Evolutionary conservation across 306 rosid species (phyloP), one percentile per base, ranked within the genome.

Genomic region (Parietaria judaica): DNA sequence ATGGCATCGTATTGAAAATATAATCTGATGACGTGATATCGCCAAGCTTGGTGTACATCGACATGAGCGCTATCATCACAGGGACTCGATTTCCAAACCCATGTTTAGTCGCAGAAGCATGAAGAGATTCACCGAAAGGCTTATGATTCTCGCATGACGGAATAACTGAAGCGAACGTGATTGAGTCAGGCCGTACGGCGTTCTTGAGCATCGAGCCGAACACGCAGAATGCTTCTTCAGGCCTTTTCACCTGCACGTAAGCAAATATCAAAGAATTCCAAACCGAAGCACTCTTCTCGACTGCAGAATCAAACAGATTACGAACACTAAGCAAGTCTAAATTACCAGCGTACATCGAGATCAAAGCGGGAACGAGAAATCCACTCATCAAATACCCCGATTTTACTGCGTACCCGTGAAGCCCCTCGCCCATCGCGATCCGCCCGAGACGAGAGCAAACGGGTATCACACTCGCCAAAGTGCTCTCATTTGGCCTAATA

Each of bases 231-330:
- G 80, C 71, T 43, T 54, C 61, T 5, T 44, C 6, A 8, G 73
- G 63, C 51, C 46, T 54, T 43, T 67, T 57, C 70, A 64, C 63
- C 57, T 52, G 80, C 39, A 67, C 54, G 47, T 71, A 63, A 14
- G 80, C 65, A 63, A 66, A 71, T 38, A 76, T 71, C 66, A 71
- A 52, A 48, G 80, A 66, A 63, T 71, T 76, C 80, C 73, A 71
- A 53, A 63, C 56, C 14, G 65, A 38, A 57, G 36, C 67, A 39
- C 58, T 67, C 50, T 57, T 76, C 37, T 52, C 60, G 10, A 23
- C 31, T 11, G 59, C 61, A 12, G 56, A 63, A 67, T 71, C 80
- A 63, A 76, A 76, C 67, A 76, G 53, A 11, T 59, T 63, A 35
- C 73, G 63, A 56, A 76, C 67, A 67, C 10, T 41, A 8, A 15